These are phyloP conservation scores for Leavenworthia alabamica DNA, from an alignment of 345 rosid genomes.

Conservation along the genomic window DNA sequence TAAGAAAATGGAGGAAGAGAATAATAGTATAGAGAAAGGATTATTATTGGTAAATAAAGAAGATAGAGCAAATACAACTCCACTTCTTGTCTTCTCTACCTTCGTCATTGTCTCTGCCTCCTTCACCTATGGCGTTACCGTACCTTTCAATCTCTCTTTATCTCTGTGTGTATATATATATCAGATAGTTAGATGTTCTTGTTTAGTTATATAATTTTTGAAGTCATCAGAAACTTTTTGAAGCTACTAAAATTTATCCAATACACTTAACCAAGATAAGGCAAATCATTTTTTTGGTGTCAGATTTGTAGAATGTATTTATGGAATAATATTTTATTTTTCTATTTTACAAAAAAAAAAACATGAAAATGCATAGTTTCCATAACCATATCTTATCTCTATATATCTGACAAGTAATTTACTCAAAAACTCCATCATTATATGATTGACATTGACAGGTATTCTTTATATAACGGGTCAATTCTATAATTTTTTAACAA, in stretches of 20 bases:
- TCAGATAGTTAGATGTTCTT: background rate
- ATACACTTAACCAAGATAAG: no score
- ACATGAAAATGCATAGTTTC: background rate
- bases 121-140: conserved; percentile 43
- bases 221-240: background rate
- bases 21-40: conserved; percentile 16
- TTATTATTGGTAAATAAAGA: conserved; percentile 1
- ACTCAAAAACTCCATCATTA: no score
- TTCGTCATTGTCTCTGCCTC: conserved; percentile 48
- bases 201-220: background rate
- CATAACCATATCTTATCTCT: background rate
- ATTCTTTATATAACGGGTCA: no score
- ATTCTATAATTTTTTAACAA: no score
- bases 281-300: background rate
- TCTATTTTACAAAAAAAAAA: background rate
- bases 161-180: background rate
- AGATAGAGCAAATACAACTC: conserved; percentile 11
- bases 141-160: conserved; percentile 17
- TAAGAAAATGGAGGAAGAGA: conserved; percentile 14
- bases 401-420: no score
- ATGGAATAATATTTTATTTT: background rate
- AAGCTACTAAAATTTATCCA: background rate
- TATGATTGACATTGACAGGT: no score
- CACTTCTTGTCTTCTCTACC: conserved; percentile 37
- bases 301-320: background rate